Conservation (phyloP, 1,284 basidiomycete species). For the Xerocomus nothofagi region DNA sequence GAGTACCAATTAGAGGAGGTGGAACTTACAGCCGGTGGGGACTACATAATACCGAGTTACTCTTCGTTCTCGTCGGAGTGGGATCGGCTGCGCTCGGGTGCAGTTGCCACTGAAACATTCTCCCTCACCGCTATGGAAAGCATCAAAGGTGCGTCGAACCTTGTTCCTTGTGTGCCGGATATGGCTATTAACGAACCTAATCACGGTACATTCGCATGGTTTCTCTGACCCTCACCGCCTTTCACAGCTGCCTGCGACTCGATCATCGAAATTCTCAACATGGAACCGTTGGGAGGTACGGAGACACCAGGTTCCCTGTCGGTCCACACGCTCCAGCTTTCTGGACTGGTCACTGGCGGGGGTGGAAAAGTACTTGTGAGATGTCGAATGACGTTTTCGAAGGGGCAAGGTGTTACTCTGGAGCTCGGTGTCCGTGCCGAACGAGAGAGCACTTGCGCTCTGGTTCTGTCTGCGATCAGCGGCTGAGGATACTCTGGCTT, state of each 20-base stretch:
- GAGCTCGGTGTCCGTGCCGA: slow-evolving; percentile 94
- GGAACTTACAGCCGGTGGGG: slow-evolving; percentile 87
- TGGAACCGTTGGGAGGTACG: slow-evolving; percentile 93
- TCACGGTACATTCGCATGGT: slow-evolving; percentile 18
- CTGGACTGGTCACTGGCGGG: slow-evolving; percentile 85
- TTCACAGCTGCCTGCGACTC: slow-evolving; percentile 85
- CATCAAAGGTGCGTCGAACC: slow-evolving; percentile 72
- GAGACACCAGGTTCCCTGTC: slow-evolving; percentile 79
- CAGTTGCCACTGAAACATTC: slow-evolving; percentile 90
- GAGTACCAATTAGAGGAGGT: slow-evolving; percentile 98
- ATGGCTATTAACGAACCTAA: slow-evolving; percentile 11
- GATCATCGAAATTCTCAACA: slow-evolving; percentile 91
- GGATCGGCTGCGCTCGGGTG: slow-evolving; percentile 82
- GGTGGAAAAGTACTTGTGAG: slow-evolving; percentile 92
- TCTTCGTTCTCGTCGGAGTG: slow-evolving; percentile 91
- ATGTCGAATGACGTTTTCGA: slow-evolving; percentile 93
- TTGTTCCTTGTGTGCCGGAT: slow-evolving; percentile 5
- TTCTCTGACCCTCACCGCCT: slow-evolving; percentile 8
- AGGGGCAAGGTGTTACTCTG: slow-evolving; percentile 91
- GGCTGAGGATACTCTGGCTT: slow-evolving; percentile 43
- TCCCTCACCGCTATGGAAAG: slow-evolving; percentile 91
- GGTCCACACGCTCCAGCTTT: slow-evolving; percentile 93
- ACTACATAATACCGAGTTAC: slow-evolving; percentile 94
- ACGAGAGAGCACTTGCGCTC: slow-evolving; percentile 78
- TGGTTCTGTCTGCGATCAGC: slow-evolving; percentile 91